Conservation (phyloP, 73 alveolate species). For the Tetrahymena thermophila region DNA sequence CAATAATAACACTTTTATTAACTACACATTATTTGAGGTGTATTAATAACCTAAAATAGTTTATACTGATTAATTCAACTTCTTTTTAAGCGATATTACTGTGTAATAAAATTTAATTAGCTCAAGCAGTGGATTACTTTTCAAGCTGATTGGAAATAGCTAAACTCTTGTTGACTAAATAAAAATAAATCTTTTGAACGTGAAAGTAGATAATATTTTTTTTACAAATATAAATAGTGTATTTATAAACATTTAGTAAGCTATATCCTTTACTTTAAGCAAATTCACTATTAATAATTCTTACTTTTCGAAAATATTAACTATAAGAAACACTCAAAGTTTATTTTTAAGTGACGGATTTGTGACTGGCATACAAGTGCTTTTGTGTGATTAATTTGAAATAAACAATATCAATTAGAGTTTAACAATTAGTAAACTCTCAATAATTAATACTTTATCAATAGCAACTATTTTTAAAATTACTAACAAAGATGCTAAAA, state of each 20-base stretch:
- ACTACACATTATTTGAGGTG: background rate
- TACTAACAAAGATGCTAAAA: background rate
- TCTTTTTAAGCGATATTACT: background rate
- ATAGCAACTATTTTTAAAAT: background rate
- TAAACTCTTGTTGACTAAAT: background rate
- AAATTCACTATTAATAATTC: background rate
- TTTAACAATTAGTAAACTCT: background rate
- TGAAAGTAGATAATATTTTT: background rate
- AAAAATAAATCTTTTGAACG: background rate
- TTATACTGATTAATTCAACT: too few relatives aligned
- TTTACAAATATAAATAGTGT: too few relatives aligned
- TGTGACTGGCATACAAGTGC: background rate
- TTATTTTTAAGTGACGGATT: background rate
- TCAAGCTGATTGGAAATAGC: background rate
- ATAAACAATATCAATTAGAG: background rate
- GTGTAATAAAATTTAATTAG: too few relatives aligned
- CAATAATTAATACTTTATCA: background rate
- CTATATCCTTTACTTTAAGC: background rate
- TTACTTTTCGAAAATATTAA: background rate
- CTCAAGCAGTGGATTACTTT: background rate
- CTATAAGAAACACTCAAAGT: background rate
- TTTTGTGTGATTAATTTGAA: background rate
- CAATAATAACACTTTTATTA: background rate
- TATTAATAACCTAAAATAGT: background rate
- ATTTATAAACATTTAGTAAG: background rate